These are phyloP conservation scores for Limnanthes douglasii DNA, from an alignment of 345 rosid species.

Conservation along the genomic window DNA sequence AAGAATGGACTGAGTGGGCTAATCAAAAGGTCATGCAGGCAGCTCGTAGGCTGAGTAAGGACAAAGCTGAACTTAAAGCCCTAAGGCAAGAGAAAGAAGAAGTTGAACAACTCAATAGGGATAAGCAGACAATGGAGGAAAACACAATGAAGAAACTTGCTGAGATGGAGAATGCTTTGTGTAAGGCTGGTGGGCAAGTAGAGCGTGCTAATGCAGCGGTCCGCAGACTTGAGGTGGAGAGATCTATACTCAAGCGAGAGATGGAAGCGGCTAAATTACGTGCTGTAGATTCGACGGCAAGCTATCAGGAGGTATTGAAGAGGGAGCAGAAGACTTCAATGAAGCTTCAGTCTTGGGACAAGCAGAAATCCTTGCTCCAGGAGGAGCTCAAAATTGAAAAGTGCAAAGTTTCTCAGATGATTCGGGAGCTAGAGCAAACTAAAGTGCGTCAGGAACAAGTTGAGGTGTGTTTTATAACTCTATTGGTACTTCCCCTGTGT, in stretches of 20 bases:
- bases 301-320: constrained; percentile 55
- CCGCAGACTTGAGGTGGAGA: constrained; percentile 70
- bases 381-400: constrained; percentile 61
- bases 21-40: constrained; percentile 97
- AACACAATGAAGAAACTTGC: constrained; percentile 65
- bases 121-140: constrained; percentile 63
- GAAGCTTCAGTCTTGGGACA: constrained; percentile 70
- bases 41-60: constrained; percentile 67
- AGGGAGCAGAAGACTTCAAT: constrained; percentile 55
- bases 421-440: constrained; percentile 13
- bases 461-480: too few species aligned
- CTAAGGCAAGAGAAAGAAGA: constrained; percentile 84
- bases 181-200: constrained; percentile 69
- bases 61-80: constrained; percentile 69
- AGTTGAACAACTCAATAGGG: constrained; percentile 74
- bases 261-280: constrained; percentile 58
- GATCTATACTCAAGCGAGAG: constrained; percentile 44
- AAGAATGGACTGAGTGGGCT: constrained; percentile 94
- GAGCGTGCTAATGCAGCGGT: constrained; percentile 57
- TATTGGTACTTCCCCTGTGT: too few species aligned
- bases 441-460: constrained; percentile 13
- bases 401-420: constrained; percentile 28
- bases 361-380: constrained; percentile 47
- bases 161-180: constrained; percentile 78
- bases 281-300: constrained; percentile 59